phyloP scores from a whole-genome alignment of 805 yeast genomes.

The Saturnispora hagleri region DNA sequence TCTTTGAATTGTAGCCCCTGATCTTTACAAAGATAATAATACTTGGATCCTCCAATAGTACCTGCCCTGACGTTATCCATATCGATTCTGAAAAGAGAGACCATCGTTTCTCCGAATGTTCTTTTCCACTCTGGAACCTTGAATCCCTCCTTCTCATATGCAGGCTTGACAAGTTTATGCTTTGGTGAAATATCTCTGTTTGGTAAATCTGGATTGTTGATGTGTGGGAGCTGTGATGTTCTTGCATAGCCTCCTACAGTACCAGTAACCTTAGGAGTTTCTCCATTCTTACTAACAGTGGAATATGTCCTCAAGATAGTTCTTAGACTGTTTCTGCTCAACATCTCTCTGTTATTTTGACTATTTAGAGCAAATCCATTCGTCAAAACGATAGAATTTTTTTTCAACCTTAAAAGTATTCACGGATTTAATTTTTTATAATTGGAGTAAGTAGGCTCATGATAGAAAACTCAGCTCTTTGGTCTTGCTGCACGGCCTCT shows the following conservation, averaged over 20 bases:
- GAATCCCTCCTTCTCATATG: slow-evolving; percentile 23
- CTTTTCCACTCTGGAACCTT: slow-evolving; percentile 41
- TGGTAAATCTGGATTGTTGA: slow-evolving; percentile 28
- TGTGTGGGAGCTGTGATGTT: slow-evolving; percentile 27
- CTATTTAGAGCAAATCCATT: not conserved
- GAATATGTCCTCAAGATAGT: not conserved
- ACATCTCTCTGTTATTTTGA: not conserved
- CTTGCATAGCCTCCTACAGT: slow-evolving; percentile 21
- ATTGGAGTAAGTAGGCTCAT: not conserved
- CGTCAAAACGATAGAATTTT: not conserved
- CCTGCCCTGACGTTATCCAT: slow-evolving; percentile 93
- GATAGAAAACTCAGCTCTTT: not conserved
- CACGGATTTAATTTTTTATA: not conserved
- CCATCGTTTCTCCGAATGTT: slow-evolving; percentile 55
- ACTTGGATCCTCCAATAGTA: slow-evolving; percentile 84
- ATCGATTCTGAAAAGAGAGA: slow-evolving; percentile 60
- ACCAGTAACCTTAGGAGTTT: not conserved
- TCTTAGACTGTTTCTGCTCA: not conserved
- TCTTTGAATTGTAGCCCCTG: slow-evolving; percentile 76
- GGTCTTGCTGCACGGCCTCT: slow-evolving; percentile 2
- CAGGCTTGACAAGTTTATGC: slow-evolving; percentile 23
- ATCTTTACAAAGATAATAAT: slow-evolving; percentile 76
- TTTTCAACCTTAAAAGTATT: not conserved
- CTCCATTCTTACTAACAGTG: not conserved
- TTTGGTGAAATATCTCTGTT: slow-evolving; percentile 29